Base-by-base conservation (phyloP, 805 yeast species). In the Yarrowia yakushimensis region DNA sequence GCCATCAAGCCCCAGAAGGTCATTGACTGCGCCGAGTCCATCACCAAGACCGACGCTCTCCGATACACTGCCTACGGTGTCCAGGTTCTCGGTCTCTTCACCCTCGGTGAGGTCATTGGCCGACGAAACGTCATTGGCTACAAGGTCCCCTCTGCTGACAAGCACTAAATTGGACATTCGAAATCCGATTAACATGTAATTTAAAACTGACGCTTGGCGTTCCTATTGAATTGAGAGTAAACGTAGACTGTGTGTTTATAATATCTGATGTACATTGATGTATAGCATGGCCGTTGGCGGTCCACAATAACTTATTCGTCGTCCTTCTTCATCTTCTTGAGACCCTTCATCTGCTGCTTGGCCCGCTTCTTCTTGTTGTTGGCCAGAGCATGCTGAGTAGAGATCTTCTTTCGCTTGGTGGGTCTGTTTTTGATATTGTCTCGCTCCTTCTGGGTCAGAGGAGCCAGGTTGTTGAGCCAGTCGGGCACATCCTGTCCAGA, bases 81-180 rank as follows among this genome's bases (percentile, higher is more conserved):
- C 69, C 99, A 94, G 79, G 78, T 93, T 63, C 79, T 89, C 68
- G 99, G 97, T 67, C 82, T 92, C 74, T 94, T 91, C 78, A 85
- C 97, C 27, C 81, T 93, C 50, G 99, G 99, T 74, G 99, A 94
- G 82, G 85, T 92, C 69, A 82, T 94, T 72, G 99, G 99, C 73
- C 90, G 98, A 82, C 88, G 98, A 81, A 85, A 88, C 72, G 70
- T 94, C 65, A 88, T 91, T 72, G 97, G 97, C 69, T 93, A 94
- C 82, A 45, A 59, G 43, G 54, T 43, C 34, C 62, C 62, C 36
- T 17, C 52, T 11, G 62, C 52, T 31, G 42, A 59, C 42, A 31
- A 59, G 46, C 61, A 55, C 61, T 55, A 55, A 17, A 39, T 55
- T 55, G 59, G 33, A 18, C 28, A 10, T 25, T 36, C n/a, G 33